phyloP scores from a whole-genome alignment of 106 monocot genomes.

The Acorus calamus region DNA sequence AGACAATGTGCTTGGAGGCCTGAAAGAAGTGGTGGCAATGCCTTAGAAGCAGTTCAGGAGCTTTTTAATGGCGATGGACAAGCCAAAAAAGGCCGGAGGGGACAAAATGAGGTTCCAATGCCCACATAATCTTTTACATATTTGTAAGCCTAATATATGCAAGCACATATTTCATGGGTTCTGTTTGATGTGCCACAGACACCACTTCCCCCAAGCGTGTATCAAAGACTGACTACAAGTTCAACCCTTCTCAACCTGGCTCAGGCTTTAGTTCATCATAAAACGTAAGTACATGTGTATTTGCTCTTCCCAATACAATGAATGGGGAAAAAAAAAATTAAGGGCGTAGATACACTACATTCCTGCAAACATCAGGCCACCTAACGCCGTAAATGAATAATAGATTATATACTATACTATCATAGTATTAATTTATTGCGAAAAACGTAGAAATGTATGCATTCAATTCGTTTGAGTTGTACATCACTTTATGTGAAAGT shows the following conservation, averaged over 20 bases:
- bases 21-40: slow-evolving; percentile 28
- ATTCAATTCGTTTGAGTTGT: no score
- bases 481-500: no score
- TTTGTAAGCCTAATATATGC: no score
- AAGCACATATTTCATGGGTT: neutral
- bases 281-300: slow-evolving; percentile 39
- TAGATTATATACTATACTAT: no score
- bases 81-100: slow-evolving; percentile 75
- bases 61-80: slow-evolving; percentile 89
- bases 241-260: slow-evolving; percentile 95
- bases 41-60: slow-evolving; percentile 86
- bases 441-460: no score
- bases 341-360: no score
- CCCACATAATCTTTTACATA: no score
- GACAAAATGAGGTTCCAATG: slow-evolving; percentile 64
- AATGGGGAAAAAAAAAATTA: no score
- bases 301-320: no score
- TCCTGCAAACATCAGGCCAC: no score
- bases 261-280: slow-evolving; percentile 92
- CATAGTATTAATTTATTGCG: no score
- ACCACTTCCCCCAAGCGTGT: slow-evolving; percentile 64
- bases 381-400: no score
- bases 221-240: slow-evolving; percentile 68
- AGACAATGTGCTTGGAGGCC: slow-evolving; percentile 42
- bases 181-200: slow-evolving; percentile 35